phyloP scores from a whole-genome alignment of 2,329 filamentous ascomycete species.

The Seiridium cupressi region DNA sequence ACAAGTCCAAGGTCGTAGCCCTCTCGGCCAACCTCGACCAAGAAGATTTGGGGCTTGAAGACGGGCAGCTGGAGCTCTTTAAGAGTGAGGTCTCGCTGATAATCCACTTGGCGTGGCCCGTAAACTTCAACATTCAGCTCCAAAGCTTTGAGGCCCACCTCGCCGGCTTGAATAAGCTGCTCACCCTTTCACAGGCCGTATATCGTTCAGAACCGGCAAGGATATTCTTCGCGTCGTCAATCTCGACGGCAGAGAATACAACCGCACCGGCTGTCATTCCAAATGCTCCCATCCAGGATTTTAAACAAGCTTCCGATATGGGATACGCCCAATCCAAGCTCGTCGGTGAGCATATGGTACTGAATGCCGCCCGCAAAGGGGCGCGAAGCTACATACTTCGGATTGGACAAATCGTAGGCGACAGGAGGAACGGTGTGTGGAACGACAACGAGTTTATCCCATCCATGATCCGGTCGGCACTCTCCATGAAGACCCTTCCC shows the following conservation, averaged over 20 bases:
- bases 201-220: slow-evolving; percentile 30
- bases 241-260: slow-evolving; percentile 24
- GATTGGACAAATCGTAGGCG: slow-evolving; percentile 46
- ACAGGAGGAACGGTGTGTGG: slow-evolving; percentile 43
- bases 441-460: slow-evolving; percentile 49
- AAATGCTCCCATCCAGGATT: no score
- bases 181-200: slow-evolving; percentile 36
- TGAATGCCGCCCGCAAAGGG: slow-evolving; percentile 19
- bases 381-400: slow-evolving; percentile 31
- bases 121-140: slow-evolving; percentile 53
- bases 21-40: slow-evolving; percentile 40
- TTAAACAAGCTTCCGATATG: no score
- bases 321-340: slow-evolving; percentile 51
- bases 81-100: slow-evolving; percentile 34
- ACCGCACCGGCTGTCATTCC: no score
- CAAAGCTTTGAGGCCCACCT: slow-evolving; percentile 44
- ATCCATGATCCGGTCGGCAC: slow-evolving; percentile 44
- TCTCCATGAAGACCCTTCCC: slow-evolving; percentile 43
- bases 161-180: slow-evolving; percentile 43
- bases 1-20: slow-evolving; percentile 24
- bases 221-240: slow-evolving; percentile 44
- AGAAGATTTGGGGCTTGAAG: slow-evolving; percentile 36
- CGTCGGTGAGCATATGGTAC: slow-evolving; percentile 44
- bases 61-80: slow-evolving; percentile 23
- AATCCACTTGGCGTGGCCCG: slow-evolving; percentile 52